Evolutionary conservation across 345 rosid species (phyloP).

Genomic region (Corymbia maculata): DNA sequence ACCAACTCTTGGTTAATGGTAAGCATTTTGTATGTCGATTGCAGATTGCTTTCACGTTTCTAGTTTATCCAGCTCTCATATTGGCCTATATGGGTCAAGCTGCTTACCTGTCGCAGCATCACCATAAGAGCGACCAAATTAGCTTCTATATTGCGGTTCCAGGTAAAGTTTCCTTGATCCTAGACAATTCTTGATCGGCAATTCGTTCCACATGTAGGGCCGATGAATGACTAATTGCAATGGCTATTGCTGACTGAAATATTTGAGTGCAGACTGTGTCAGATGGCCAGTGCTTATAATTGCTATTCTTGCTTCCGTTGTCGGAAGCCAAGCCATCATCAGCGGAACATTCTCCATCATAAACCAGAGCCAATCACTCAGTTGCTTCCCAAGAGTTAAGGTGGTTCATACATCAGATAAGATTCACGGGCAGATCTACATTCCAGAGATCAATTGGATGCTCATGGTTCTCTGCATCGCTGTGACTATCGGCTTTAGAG

Average conservation of each 20-base stretch:
- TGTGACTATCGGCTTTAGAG: constrained; percentile 12
- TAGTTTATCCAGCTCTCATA: constrained; percentile 11
- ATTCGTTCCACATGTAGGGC: background rate
- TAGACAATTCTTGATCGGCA: background rate
- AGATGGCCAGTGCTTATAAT: constrained; percentile 10
- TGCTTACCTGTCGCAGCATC: constrained; percentile 7
- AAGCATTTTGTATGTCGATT: background rate
- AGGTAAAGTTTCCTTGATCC: background rate
- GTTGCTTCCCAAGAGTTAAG: constrained; percentile 43
- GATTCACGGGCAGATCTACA: constrained; percentile 44
- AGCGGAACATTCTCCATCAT: constrained; percentile 12
- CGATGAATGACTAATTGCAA: background rate
- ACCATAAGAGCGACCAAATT: background rate
- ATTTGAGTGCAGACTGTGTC: background rate
- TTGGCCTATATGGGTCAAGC: constrained; percentile 18
- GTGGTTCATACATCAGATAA: constrained; percentile 37
- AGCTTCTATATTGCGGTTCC: constrained; percentile 9
- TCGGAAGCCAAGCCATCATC: constrained; percentile 15
- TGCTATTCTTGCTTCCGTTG: constrained; percentile 13
- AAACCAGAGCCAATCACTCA: constrained; percentile 16
- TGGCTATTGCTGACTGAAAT: background rate
- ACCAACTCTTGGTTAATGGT: background rate
- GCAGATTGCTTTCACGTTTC: constrained; percentile 13
- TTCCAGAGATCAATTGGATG: constrained; percentile 47
- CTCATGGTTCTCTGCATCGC: constrained; percentile 29